Percentiles rank a stretch among this genome's conserved stretches.
Evolutionary conservation across 1,284 basidiomycete genomes (phyloP).

Genomic region (Apiotrichum gamsii): DNA sequence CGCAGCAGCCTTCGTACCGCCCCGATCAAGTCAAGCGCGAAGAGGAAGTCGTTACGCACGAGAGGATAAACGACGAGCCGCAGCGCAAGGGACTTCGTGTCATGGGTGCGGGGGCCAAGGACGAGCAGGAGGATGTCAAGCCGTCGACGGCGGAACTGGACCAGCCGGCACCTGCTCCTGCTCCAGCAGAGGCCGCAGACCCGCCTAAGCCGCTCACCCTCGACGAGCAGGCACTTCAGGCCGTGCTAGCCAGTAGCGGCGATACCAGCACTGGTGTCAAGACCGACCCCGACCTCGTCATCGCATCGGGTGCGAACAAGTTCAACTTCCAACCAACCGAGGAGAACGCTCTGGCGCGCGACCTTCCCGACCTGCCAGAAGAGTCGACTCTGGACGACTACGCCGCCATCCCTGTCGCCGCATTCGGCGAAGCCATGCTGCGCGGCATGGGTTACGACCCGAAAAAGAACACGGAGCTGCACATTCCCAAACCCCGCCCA

Average conservation of each 20-base stretch:
- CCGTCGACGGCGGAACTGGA: constrained; percentile 6
- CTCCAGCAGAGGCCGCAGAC: too few relatives aligned
- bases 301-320: constrained; percentile 8
- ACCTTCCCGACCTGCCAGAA: constrained; percentile 58
- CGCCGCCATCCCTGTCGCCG: constrained; percentile 78
- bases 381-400: constrained; percentile 76
- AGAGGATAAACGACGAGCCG: constrained; percentile 62
- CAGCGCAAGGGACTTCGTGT: constrained; percentile 65
- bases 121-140: constrained; percentile 14
- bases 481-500: constrained; percentile 71
- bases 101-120: constrained; percentile 16
- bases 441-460: constrained; percentile 89
- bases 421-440: constrained; percentile 87
- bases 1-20: constrained; percentile 52
- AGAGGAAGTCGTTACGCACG: constrained; percentile 39
- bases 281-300: constrained; percentile 3
- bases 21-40: constrained; percentile 52
- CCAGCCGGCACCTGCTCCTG: constrained; percentile 47
- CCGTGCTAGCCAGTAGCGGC: constrained; percentile 31
- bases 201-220: constrained; percentile 20
- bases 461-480: constrained; percentile 63
- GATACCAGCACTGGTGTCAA: not conserved
- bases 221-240: constrained; percentile 40
- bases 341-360: constrained; percentile 70
- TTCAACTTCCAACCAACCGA: constrained; percentile 47